Percentiles rank a stretch among this genome's conserved stretches.
Evolutionary conservation across 208 protist species (phyloP).

Genomic region (Phytomonas sp.): DNA sequence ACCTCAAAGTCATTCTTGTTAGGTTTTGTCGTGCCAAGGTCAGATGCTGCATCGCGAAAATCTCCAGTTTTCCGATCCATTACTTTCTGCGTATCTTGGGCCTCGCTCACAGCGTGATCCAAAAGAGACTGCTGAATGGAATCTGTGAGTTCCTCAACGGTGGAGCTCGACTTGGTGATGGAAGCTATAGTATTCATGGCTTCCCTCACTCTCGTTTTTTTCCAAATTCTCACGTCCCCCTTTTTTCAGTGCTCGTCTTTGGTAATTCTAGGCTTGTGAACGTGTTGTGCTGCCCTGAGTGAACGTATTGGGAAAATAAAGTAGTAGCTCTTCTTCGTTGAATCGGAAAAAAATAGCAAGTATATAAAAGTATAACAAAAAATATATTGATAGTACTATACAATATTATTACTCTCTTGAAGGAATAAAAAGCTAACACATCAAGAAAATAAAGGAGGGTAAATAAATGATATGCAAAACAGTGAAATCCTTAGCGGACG

Average conservation of each 20-base stretch:
- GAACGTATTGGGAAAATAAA: background rate
- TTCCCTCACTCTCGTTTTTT: background rate
- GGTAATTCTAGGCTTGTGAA: background rate
- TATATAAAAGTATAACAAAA: background rate
- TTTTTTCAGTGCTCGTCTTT: background rate
- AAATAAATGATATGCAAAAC: background rate
- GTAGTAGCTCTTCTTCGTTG: background rate
- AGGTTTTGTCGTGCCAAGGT: background rate
- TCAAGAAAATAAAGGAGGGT: background rate
- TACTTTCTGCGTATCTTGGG: slow-evolving; percentile 40
- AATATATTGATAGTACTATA: background rate
- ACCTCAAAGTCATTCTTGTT: background rate
- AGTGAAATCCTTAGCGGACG: background rate
- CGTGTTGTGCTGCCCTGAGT: background rate
- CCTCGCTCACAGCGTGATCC: slow-evolving; percentile 32
- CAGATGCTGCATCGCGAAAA: background rate
- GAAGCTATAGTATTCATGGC: background rate
- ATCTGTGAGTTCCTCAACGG: slow-evolving; percentile 18
- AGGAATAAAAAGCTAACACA: background rate
- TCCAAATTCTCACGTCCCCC: background rate
- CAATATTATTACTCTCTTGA: background rate
- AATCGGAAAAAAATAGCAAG: background rate
- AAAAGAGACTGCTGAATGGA: slow-evolving; percentile 43
- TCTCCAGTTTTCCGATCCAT: slow-evolving; percentile 2
- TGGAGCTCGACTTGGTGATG: background rate